These are phyloP conservation scores for Ormosia semicastrata DNA, from an alignment of 306 rosid genomes.

Conservation along the genomic window DNA sequence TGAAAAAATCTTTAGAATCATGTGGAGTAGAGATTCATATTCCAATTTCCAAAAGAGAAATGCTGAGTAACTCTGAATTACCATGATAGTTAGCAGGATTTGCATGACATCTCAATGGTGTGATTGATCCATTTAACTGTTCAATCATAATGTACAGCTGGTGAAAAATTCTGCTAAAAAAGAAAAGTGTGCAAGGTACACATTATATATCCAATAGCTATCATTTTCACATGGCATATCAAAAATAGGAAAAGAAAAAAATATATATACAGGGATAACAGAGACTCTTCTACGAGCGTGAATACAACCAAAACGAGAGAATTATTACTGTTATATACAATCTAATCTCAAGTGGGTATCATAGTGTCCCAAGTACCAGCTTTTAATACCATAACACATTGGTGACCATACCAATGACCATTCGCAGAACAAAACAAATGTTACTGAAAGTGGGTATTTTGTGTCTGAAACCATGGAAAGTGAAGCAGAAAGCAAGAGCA, in stretches of 20 bases:
- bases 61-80: slow-evolving; percentile 29
- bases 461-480: slow-evolving; percentile 20
- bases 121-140: slow-evolving; percentile 54
- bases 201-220: slow-evolving; percentile 13
- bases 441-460: slow-evolving; percentile 44
- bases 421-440: slow-evolving; percentile 43
- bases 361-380: slow-evolving; percentile 20
- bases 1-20: slow-evolving; percentile 26
- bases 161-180: background rate
- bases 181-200: background rate
- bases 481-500: slow-evolving; percentile 28
- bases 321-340: slow-evolving; percentile 35
- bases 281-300: slow-evolving; percentile 18
- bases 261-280: background rate
- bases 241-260: slow-evolving; percentile 26
- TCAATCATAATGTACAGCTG: slow-evolving; percentile 31
- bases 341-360: slow-evolving; percentile 33
- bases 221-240: slow-evolving; percentile 31
- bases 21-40: slow-evolving; percentile 23
- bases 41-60: slow-evolving; percentile 23
- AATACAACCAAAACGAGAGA: slow-evolving; percentile 42
- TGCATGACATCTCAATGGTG: slow-evolving; percentile 41
- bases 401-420: slow-evolving; percentile 22
- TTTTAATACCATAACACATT: slow-evolving; percentile 35
- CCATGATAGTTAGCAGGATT: slow-evolving; percentile 41